Conservation (phyloP, 495 filamentous ascomycete genomes). For the Hapsidospora chrysogenum region DNA sequence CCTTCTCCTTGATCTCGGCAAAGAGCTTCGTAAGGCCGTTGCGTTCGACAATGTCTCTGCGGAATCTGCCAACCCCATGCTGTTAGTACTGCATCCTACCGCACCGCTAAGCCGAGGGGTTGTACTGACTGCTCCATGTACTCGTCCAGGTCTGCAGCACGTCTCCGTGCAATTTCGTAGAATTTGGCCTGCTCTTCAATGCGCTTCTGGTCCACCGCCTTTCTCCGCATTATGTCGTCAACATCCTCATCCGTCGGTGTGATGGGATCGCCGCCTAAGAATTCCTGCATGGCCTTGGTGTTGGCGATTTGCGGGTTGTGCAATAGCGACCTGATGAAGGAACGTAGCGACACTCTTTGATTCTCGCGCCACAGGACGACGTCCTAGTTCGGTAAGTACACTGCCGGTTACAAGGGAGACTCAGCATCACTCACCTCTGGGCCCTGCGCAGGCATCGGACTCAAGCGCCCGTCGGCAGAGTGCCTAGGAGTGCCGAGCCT, state of each 20-base stretch:
- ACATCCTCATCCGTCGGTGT: slow-evolving; percentile 64
- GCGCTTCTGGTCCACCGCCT: slow-evolving; percentile 70
- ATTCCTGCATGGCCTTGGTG: slow-evolving; percentile 66
- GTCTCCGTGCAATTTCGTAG: slow-evolving; percentile 84
- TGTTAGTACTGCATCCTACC: neutral
- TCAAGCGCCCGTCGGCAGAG: slow-evolving; percentile 4
- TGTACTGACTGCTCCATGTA: slow-evolving; percentile 88
- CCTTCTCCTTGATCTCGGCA: slow-evolving; percentile 75
- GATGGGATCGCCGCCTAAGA: slow-evolving; percentile 54
- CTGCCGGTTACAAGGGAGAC: no score
- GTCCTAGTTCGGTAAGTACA: no score
- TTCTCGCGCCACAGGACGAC: slow-evolving; percentile 69
- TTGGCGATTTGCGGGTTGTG: slow-evolving; percentile 70
- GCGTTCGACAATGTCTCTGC: slow-evolving; percentile 38
- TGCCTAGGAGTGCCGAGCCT: neutral
- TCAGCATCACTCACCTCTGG: slow-evolving; percentile 9
- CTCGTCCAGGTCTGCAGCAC: slow-evolving; percentile 82
- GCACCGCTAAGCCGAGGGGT: neutral
- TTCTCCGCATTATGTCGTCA: slow-evolving; percentile 60
- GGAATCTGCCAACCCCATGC: slow-evolving; percentile 20
- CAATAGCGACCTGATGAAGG: slow-evolving; percentile 70
- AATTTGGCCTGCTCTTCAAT: slow-evolving; percentile 86
- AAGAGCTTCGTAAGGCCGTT: slow-evolving; percentile 90
- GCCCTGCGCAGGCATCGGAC: slow-evolving; percentile 5
- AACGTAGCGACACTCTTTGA: slow-evolving; percentile 80